Evolutionary conservation across 1,284 basidiomycete genomes (phyloP).

Genomic region (Puccinia novopanici): DNA sequence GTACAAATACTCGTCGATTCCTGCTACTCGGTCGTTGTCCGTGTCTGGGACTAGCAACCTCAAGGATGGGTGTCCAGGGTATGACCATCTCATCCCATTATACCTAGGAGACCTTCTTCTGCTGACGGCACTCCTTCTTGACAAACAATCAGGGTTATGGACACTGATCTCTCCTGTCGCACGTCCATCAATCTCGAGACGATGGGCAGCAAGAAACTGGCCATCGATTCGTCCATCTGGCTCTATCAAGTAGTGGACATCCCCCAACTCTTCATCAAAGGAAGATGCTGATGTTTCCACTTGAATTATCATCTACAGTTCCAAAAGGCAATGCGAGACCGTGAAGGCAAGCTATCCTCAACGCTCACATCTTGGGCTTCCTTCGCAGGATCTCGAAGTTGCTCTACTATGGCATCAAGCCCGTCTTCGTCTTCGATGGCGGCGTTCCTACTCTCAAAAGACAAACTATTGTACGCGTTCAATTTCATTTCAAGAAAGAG

Average conservation of each 20-base stretch:
- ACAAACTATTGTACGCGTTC: slow-evolving; percentile 72
- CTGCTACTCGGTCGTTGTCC: background rate
- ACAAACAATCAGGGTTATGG: slow-evolving; percentile 56
- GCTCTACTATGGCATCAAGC: slow-evolving; percentile 92
- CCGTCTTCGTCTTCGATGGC: slow-evolving; percentile 93
- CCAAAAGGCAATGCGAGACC: slow-evolving; percentile 97
- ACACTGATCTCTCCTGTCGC: slow-evolving; percentile 59
- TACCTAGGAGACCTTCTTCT: background rate
- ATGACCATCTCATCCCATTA: background rate
- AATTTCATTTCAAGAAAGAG: background rate
- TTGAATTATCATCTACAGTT: slow-evolving; percentile 64
- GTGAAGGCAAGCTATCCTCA: slow-evolving; percentile 85
- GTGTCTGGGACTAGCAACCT: too few relatives aligned
- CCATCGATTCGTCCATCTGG: slow-evolving; percentile 98
- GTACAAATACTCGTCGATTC: background rate
- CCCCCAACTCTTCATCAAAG: slow-evolving; percentile 26
- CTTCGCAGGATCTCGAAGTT: slow-evolving; percentile 89
- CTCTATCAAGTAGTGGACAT: slow-evolving; percentile 67
- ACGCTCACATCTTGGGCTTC: slow-evolving; percentile 94
- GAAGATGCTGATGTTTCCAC: background rate
- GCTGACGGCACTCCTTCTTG: background rate
- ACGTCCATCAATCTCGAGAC: slow-evolving; percentile 58
- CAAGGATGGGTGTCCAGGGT: slow-evolving; percentile 31
- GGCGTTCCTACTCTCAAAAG: slow-evolving; percentile 86
- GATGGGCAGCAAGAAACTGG: slow-evolving; percentile 58